phyloP scores from a whole-genome alignment of 306 rosid genomes.

The Prunus campanulata region DNA sequence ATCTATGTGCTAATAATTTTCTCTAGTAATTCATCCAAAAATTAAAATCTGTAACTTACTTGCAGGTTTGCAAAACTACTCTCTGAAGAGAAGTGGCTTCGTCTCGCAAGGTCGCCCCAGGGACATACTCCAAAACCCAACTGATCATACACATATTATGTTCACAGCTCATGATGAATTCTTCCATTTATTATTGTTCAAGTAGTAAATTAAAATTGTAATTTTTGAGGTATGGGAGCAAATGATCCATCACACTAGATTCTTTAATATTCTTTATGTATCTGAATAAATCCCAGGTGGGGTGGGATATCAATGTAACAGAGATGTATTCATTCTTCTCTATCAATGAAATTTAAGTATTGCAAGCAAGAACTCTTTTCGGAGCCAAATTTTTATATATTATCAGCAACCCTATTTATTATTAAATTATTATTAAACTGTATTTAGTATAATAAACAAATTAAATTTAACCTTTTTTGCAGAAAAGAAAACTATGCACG shows the following conservation, averaged over 20 bases:
- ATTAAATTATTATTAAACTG: background rate
- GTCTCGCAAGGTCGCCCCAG: conserved; percentile 48
- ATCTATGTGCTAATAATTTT: background rate
- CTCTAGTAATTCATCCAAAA: background rate
- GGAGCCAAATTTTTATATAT: background rate
- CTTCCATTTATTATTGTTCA: background rate
- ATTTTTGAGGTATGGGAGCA: background rate
- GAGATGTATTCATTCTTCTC: background rate
- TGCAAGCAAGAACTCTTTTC: background rate
- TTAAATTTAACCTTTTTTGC: background rate
- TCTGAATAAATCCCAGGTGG: background rate
- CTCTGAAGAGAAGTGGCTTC: conserved; percentile 43
- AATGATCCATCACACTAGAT: background rate
- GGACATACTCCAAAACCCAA: background rate
- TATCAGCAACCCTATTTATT: background rate
- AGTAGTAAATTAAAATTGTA: background rate
- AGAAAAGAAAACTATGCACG: background rate
- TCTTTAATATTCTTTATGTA: background rate
- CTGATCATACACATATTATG: background rate
- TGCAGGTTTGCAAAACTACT: conserved; percentile 50
- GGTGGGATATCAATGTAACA: background rate
- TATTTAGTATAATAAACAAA: background rate
- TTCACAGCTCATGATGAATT: background rate
- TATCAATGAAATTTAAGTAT: background rate
- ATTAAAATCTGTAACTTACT: background rate